These are phyloP conservation scores for Flaveria floridana DNA, from an alignment of 140 eudicot genomes.

Conservation along the genomic window DNA sequence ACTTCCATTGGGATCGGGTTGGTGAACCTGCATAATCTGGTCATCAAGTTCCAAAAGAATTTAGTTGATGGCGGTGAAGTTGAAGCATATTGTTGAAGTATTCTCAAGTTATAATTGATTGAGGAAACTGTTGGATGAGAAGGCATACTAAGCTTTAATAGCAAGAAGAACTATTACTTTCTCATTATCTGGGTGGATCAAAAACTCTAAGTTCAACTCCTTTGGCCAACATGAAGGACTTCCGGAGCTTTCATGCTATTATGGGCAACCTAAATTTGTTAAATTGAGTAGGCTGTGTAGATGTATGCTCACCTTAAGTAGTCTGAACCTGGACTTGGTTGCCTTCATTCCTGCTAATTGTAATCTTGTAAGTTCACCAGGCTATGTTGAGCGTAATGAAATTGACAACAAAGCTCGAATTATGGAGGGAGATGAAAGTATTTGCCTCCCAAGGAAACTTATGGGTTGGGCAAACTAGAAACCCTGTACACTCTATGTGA, in stretches of 20 bases:
- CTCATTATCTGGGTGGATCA: background rate
- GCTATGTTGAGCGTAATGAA: background rate
- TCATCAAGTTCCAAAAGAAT: background rate
- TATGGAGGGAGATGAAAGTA: background rate
- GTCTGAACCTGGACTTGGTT: background rate
- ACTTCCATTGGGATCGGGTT: background rate
- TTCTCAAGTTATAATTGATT: background rate
- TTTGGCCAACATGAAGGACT: slow-evolving; percentile 9
- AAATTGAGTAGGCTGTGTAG: background rate
- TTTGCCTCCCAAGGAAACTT: background rate
- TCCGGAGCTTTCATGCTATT: background rate
- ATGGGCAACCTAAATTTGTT: background rate
- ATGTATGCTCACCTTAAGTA: background rate
- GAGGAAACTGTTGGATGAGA: slow-evolving; percentile 12
- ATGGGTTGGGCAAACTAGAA: background rate
- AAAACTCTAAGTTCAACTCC: slow-evolving; percentile 2
- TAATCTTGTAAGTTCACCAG: background rate
- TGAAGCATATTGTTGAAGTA: slow-evolving; percentile 20
- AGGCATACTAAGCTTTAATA: background rate
- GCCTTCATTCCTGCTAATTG: background rate
- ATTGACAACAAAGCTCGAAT: background rate
- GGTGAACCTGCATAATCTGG: background rate
- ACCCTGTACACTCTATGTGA: background rate
- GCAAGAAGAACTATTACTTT: background rate
- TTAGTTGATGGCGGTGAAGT: slow-evolving; percentile 8